phyloP scores from a whole-genome alignment of 495 filamentous ascomycete species.

The Neurospora sp. region DNA sequence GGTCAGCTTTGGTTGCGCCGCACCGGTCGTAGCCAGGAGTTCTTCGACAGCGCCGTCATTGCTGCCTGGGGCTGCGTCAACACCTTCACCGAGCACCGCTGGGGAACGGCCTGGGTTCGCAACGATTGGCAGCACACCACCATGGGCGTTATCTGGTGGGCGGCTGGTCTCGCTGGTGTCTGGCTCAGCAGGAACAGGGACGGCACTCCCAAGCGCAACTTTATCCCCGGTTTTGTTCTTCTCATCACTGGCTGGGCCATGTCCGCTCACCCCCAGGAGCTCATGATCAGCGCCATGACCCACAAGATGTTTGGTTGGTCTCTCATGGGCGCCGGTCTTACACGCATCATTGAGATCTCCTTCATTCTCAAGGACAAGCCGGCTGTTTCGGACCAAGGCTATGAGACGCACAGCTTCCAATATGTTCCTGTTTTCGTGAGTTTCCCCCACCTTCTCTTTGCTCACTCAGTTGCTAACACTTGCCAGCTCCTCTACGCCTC shows the following conservation, averaged over 20 bases:
- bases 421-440: constrained; percentile 85
- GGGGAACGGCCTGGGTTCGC: constrained; percentile 81
- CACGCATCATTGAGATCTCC: constrained; percentile 81
- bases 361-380: constrained; percentile 71
- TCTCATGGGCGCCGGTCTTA: constrained; percentile 78
- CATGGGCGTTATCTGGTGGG: constrained; percentile 98
- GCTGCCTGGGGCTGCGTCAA: constrained; percentile 93
- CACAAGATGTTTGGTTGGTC: constrained; percentile 93
- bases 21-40: constrained; percentile 86
- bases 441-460: constrained; percentile 14
- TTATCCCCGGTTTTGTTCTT: constrained; percentile 86
- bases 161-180: constrained; percentile 79
- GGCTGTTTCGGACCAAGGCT: constrained; percentile 43
- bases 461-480: neutral
- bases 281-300: constrained; percentile 78
- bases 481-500: constrained; percentile 81
- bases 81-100: constrained; percentile 95
- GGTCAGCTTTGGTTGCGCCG: constrained; percentile 80
- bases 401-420: constrained; percentile 76
- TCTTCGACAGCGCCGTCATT: constrained; percentile 89
- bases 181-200: constrained; percentile 80
- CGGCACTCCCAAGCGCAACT: constrained; percentile 80
- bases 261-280: constrained; percentile 73
- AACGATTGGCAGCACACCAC: constrained; percentile 96
- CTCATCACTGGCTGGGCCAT: constrained; percentile 92